Base-by-base conservation (phyloP, 2,329 filamentous ascomycete genomes). In the Colletotrichum chlorophyti region DNA sequence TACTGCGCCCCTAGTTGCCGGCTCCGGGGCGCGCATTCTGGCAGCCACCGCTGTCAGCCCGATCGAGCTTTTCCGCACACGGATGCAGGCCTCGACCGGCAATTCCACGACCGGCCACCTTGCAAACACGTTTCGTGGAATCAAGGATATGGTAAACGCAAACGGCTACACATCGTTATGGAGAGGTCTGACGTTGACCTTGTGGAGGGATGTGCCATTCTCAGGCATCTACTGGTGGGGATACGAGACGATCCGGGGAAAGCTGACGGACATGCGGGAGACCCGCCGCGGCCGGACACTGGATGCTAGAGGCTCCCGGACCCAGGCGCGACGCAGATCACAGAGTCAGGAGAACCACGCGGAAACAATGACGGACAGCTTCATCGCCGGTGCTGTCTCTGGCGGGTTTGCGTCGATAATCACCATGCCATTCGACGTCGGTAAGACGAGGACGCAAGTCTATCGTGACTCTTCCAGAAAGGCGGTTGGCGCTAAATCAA, bases 191-290 rank as follows among this genome's bases (percentile, higher is more conserved):
- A 93, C 89, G 0, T 78, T 99, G 66, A 98, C 94, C 0, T 83
- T 99, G 57, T 99, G 95, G 95, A 85, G 95, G 63, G 95, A 99
- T 70, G 95, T 98, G 0, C 95, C 95, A 0, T 99, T 99, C 69
- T 98, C 94, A 1, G 95, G 91, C 4, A 84, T 99, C 40, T 99
- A 99, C 78, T 99, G 95, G 95, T 96, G 91, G 87, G 94, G 95
- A 11, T 99, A 99, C 71, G 95, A 99, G 77, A 87, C 85, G 15
- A 88, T 94, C 53, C 87, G 93, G 50, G 86, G 87, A 21, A 77
- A 78, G 49, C 75, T 98, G 55, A 89, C 87, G 1, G 88, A 93
- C 65, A 75, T 85, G 45, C 87, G 93, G 63, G 84, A 82, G 69
- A 76, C 78, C 47, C 70, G 74, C 21, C 72, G 77, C 23, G 81